Conservation (phyloP, 441 rosid species). For the Euphorbia celastroides region DNA sequence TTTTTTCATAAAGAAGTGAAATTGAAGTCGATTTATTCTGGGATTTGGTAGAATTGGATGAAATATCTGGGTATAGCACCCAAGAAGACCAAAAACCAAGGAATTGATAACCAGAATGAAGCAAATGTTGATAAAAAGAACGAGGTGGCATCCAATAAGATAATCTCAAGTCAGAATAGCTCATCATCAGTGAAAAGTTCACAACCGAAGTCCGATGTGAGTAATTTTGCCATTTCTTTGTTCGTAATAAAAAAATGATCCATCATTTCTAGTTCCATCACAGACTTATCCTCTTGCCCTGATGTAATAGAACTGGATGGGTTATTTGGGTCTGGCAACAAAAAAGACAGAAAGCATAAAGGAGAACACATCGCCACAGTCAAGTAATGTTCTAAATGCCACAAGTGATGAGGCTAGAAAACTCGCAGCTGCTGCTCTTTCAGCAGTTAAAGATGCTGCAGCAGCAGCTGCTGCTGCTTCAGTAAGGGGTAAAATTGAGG, state of each 20-base stretch:
- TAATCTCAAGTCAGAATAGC: conserved; percentile 4
- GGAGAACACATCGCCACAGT: conserved; percentile 11
- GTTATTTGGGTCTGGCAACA: conserved; percentile 27
- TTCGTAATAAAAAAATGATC: neutral
- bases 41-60: conserved; percentile 42
- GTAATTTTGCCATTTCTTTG: conserved; percentile 8
- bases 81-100: conserved; percentile 13
- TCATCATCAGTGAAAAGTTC: conserved; percentile 16
- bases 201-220: conserved; percentile 25
- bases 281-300: conserved; percentile 4
- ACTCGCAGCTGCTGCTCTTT: conserved; percentile 80
- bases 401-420: conserved; percentile 31
- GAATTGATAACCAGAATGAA: conserved; percentile 6
- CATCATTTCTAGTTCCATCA: neutral
- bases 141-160: conserved; percentile 5
- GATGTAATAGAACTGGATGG: conserved; percentile 26
- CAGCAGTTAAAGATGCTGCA: conserved; percentile 72
- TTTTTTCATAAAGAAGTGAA: too few relatives aligned
- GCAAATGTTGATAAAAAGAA: conserved; percentile 12
- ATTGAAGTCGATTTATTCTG: too few relatives aligned
- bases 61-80: conserved; percentile 37
- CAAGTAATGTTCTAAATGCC: conserved; percentile 18
- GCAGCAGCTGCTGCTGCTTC: conserved; percentile 66
- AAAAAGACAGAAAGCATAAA: conserved; percentile 11
- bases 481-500: conserved; percentile 74